These are phyloP conservation scores for Eucalyptus sp. DNA, from an alignment of 345 rosid genomes.

Conservation along the genomic window DNA sequence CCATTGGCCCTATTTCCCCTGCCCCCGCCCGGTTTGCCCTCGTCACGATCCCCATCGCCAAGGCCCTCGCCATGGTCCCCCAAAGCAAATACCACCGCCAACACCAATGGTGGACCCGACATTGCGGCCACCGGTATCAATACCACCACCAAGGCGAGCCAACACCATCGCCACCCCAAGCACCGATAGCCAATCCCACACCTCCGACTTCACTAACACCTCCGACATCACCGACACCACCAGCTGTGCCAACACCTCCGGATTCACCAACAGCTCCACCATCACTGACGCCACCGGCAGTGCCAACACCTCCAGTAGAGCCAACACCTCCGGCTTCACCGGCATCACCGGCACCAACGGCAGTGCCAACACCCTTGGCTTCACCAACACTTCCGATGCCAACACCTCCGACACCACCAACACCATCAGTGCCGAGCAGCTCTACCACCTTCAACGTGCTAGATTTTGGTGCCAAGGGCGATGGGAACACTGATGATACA, in stretches of 20 bases:
- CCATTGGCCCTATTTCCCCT: neutral
- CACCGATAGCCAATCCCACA: neutral
- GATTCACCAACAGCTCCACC: neutral
- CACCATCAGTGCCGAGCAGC: too few species aligned
- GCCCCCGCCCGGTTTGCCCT: neutral
- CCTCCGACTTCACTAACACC: neutral
- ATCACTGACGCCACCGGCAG: neutral
- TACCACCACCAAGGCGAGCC: neutral
- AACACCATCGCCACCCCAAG: neutral
- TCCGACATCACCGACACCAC: neutral
- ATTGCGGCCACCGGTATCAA: neutral
- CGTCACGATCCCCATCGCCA: neutral
- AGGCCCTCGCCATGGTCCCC: neutral
- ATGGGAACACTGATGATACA: too few species aligned
- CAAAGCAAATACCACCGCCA: neutral
- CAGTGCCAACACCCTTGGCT: neutral
- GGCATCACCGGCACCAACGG: too few species aligned
- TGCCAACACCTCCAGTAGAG: neutral
- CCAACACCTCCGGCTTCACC: neutral
- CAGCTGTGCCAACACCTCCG: neutral
- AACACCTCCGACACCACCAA: neutral
- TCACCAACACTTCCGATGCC: neutral
- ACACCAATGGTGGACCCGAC: neutral
- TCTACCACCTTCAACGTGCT: too few species aligned
- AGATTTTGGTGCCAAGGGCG: too few species aligned